Conservation (phyloP, 1,139 yeast genomes). For the Saccharomyces hybrid region DNA sequence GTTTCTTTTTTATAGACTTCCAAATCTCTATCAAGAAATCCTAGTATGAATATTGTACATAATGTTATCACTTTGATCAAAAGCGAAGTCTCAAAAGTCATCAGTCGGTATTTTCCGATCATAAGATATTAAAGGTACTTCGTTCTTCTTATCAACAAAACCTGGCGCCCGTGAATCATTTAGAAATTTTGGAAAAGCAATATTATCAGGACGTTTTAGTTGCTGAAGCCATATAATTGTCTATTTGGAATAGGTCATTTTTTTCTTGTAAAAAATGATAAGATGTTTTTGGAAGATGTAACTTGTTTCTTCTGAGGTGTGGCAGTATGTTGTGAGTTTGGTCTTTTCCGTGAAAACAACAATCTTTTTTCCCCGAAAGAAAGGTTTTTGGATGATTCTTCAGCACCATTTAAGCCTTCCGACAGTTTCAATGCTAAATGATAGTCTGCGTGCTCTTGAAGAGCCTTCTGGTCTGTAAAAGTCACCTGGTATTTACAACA, state of each 20-base stretch:
- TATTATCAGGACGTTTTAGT: not conserved
- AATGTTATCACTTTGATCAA: too few species aligned
- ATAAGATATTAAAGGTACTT: too few species aligned
- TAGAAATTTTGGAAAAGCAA: not conserved
- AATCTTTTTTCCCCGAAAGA: slow-evolving; percentile 28
- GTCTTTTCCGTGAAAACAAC: slow-evolving; percentile 11
- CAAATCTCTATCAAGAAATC: too few species aligned
- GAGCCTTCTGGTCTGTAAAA: slow-evolving; percentile 13
- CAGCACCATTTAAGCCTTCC: slow-evolving; percentile 27
- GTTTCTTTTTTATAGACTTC: not conserved
- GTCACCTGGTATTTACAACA: slow-evolving; percentile 18
- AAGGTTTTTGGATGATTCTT: slow-evolving; percentile 18
- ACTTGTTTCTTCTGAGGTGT: not conserved
- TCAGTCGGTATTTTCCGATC: too few species aligned
- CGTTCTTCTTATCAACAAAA: too few species aligned
- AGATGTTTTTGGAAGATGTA: not conserved
- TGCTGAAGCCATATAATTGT: not conserved
- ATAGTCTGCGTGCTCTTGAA: slow-evolving; percentile 28
- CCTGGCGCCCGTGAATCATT: not conserved
- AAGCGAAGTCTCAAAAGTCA: too few species aligned
- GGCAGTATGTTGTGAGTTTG: not conserved
- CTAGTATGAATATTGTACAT: too few species aligned
- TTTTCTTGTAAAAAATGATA: slow-evolving; percentile 2
- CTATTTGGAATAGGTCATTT: not conserved
- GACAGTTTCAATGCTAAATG: slow-evolving; percentile 29